phyloP scores from a whole-genome alignment of 1,139 yeast species.

The Zygoascus sp. region DNA sequence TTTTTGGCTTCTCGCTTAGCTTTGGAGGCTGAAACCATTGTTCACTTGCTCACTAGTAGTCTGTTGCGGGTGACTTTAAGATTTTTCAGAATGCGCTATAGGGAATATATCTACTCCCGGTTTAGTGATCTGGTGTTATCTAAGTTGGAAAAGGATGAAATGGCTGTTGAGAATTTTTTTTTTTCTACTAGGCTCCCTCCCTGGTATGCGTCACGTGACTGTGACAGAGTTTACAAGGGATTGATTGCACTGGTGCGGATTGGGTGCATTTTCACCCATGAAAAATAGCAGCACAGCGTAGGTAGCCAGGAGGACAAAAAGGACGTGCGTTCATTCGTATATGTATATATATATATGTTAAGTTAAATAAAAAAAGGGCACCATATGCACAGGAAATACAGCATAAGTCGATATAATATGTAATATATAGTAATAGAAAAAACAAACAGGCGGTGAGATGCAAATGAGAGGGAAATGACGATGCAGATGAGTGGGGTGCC shows the following conservation, averaged over 20 bases:
- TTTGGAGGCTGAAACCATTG: slow-evolving; percentile 69
- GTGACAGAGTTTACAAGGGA: neutral
- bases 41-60: no score
- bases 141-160: neutral
- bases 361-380: no score
- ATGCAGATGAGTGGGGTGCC: no score
- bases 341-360: neutral
- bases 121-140: neutral
- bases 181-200: neutral
- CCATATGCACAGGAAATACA: no score
- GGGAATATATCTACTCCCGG: slow-evolving; percentile 1
- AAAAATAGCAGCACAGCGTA: no score
- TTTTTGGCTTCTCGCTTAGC: slow-evolving; percentile 73
- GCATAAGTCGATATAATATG: no score
- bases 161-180: slow-evolving; percentile 2
- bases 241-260: neutral
- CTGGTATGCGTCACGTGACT: slow-evolving; percentile 3
- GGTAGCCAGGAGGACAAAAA: no score
- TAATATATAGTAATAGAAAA: no score
- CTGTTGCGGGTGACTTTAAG: neutral
- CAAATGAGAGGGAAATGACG: no score
- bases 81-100: neutral
- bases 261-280: no score
- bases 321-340: neutral
- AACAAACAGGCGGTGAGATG: no score